Base-by-base conservation (phyloP, 176 grass and related monocot species). In the Rhipidocladum racemiflorum region DNA sequence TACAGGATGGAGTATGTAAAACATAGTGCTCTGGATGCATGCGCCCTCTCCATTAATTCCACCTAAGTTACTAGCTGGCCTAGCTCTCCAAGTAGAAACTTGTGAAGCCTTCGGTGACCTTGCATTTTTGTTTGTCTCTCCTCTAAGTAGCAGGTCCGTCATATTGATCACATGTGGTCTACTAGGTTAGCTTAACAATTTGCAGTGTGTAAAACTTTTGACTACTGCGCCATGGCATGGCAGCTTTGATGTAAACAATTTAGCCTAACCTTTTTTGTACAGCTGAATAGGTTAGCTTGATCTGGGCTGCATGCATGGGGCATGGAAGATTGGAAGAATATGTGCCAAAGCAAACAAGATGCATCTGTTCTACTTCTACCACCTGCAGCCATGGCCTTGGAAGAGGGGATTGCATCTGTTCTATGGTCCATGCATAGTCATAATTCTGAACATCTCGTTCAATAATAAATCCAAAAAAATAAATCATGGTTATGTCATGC, bases 291-390 rank as follows among this genome's bases (percentile, higher is more conserved):
- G 54, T 3, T 4, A 5, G 9, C 39, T 74, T 75, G 36, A 34
- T 75, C 45, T 35, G 27, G 60, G 57, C 23, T 81, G 63, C 63
- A 25, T 35, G 43, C 54, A 48, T 85, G 63, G n/a, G n/a, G n/a
- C n/a, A 35, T 81, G 77, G 43, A 56, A 79, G 48, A 49, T 75
- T 36, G 70, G 40, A 61, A 42, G 81, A 85, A 54, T 75, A 84
- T 73, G 49, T 88, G 46, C 70, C 23, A 81, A 81, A 87, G 50
- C 59, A 56, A 39, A 62, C 51, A 87, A 75, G 38, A 81, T 49
- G 50, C 48, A 81, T 86, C 30, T 81, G 69, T 87, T 81, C 60
- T 74, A 36, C n/a, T n/a, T n/a, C n/a, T n/a, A n/a, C n/a, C n/a
- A 39, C 71, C 51, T 57, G 71, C 65, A 68, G 39, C 78, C 71